phyloP scores from a whole-genome alignment of 2,329 filamentous ascomycete species.

The Colletotrichum phormii region DNA sequence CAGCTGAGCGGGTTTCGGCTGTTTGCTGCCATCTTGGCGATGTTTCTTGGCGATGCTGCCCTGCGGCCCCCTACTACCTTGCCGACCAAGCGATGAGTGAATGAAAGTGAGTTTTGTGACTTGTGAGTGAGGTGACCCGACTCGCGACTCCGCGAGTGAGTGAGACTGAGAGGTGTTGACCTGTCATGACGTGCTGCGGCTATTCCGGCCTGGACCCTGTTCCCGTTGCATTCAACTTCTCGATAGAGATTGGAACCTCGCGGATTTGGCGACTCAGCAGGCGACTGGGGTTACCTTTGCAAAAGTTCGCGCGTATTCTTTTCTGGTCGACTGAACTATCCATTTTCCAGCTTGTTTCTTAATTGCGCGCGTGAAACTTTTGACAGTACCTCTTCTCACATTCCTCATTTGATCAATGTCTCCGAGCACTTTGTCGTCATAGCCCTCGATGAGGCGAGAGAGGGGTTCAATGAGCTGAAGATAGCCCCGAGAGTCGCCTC shows the following conservation, averaged over 20 bases:
- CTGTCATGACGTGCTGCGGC: conserved; percentile 30
- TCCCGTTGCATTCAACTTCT: background rate
- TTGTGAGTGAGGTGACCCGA: background rate
- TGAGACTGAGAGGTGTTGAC: background rate
- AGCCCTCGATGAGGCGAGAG: background rate
- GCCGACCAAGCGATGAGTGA: background rate
- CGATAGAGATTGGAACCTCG: background rate
- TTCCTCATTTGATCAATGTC: conserved; percentile 32
- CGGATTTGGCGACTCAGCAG: background rate
- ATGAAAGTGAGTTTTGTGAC: background rate
- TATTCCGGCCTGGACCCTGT: conserved; percentile 17
- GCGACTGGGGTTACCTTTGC: background rate
- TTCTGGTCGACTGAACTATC: background rate
- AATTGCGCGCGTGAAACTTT: background rate
- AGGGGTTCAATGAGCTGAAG: background rate
- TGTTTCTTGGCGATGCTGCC: background rate
- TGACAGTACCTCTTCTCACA: background rate
- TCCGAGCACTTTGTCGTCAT: conserved; percentile 7
- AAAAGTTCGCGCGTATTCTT: conserved; percentile 23
- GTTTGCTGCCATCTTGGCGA: conserved; percentile 27
- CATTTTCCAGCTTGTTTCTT: background rate
- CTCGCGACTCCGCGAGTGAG: background rate
- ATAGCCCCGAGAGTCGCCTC: background rate
- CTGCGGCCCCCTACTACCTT: background rate
- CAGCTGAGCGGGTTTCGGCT: conserved; percentile 15